Percentiles rank a stretch among this genome's conserved stretches.
phyloP scores from a whole-genome alignment of 768 basidiomycete species.

The Lactarius sp. region DNA sequence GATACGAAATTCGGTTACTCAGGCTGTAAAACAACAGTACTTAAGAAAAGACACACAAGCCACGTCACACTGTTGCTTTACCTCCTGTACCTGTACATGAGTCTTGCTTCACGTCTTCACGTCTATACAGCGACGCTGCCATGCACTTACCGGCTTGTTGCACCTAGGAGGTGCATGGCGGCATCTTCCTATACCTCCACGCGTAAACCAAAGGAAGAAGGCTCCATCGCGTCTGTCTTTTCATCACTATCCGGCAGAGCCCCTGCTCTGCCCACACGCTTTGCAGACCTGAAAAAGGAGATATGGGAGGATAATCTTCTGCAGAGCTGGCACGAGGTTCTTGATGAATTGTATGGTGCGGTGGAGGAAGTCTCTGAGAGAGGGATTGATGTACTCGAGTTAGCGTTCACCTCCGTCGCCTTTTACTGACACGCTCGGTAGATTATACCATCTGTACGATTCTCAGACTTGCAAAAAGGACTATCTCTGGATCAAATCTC shows the following conservation, averaged over 20 bases:
- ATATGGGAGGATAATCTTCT: conserved; percentile 44
- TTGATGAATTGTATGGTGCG: conserved; percentile 43
- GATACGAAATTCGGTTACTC: neutral
- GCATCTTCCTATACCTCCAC: neutral
- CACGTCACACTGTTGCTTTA: neutral
- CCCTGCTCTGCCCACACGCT: conserved; percentile 48
- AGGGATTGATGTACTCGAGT: conserved; percentile 43
- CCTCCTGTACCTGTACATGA: neutral
- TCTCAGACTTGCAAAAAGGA: conserved; percentile 42
- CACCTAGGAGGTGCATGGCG: neutral
- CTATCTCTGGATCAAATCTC: conserved; percentile 42
- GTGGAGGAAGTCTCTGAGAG: conserved; percentile 44
- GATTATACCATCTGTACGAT: conserved; percentile 50
- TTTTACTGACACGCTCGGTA: conserved; percentile 25
- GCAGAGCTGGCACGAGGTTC: conserved; percentile 52
- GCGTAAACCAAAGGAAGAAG: conserved; percentile 30
- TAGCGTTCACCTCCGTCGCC: neutral
- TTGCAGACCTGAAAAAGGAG: conserved; percentile 53
- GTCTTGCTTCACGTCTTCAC: neutral
- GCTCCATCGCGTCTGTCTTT: conserved; percentile 46
- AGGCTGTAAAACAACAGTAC: too few relatives aligned
- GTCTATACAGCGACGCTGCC: neutral
- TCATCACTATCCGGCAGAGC: conserved; percentile 39
- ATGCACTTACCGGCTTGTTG: conserved; percentile 1
- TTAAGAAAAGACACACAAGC: too few relatives aligned